Evolutionary conservation across 345 rosid species (phyloP).

Genomic region (Nasturtium officinale): DNA sequence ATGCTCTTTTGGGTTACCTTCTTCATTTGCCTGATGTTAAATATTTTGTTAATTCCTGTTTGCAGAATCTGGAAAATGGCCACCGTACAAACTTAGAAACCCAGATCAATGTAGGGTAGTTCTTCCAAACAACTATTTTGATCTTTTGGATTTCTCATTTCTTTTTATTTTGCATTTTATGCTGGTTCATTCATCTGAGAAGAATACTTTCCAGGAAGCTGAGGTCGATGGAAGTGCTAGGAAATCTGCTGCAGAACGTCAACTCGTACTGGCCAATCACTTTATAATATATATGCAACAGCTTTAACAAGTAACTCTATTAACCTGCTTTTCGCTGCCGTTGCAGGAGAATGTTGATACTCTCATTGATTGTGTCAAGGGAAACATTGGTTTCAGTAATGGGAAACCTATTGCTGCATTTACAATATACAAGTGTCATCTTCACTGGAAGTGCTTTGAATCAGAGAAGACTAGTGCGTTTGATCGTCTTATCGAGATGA

Average conservation of each 20-base stretch:
- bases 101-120: conserved; percentile 56
- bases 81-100: conserved; percentile 60
- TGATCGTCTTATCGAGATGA: conserved; percentile 97
- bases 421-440: conserved; percentile 93
- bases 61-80: conserved; percentile 89
- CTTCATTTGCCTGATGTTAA: conserved; percentile 24
- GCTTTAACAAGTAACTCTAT: conserved; percentile 17
- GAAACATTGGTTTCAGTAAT: conserved; percentile 77
- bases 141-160: conserved; percentile 23
- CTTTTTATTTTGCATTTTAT: conserved; percentile 3
- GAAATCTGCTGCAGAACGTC: conserved; percentile 79
- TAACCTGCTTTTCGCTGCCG: conserved; percentile 36
- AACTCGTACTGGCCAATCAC: conserved; percentile 61
- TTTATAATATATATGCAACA: conserved; percentile 18
- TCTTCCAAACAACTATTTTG: conserved; percentile 24
- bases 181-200: conserved; percentile 17
- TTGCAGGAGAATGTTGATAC: conserved; percentile 88
- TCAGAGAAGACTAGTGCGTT: conserved; percentile 94
- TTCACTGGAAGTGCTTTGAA: conserved; percentile 97
- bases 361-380: conserved; percentile 71
- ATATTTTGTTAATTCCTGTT: conserved; percentile 18
- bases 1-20: conserved; percentile 9
- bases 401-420: conserved; percentile 94
- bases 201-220: conserved; percentile 60
- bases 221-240: conserved; percentile 65